phyloP scores from a whole-genome alignment of 108 stramenopile genomes.

The Bacterosira constricta region DNA sequence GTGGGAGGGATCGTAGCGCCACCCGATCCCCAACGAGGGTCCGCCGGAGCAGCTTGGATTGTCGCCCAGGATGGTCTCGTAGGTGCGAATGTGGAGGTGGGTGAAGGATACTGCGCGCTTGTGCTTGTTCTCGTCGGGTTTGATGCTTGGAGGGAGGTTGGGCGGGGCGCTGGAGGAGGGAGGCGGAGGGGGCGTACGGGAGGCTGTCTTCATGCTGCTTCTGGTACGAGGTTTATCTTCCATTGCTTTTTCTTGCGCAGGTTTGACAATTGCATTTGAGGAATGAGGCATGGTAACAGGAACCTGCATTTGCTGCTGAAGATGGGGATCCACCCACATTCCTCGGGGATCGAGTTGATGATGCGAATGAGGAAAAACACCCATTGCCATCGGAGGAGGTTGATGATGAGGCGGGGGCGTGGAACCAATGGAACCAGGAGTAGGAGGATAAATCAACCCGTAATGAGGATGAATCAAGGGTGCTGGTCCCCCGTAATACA shows the following conservation, averaged over 20 bases:
- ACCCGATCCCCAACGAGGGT: constrained; percentile 43
- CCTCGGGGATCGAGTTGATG: background rate
- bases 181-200: background rate
- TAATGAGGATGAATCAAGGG: background rate
- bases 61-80: constrained; percentile 49
- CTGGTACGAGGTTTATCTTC: too few relatives aligned
- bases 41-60: constrained; percentile 48
- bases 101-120: constrained; percentile 29
- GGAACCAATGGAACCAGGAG: background rate
- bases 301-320: too few relatives aligned
- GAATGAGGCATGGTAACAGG: too few relatives aligned
- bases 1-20: constrained; percentile 46
- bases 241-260: too few relatives aligned
- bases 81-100: constrained; percentile 42
- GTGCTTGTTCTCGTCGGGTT: too few relatives aligned
- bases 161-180: background rate
- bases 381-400: background rate
- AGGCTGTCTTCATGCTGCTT: too few relatives aligned
- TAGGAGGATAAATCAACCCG: background rate
- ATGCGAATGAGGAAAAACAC: too few relatives aligned
- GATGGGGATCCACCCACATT: background rate
- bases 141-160: too few relatives aligned
- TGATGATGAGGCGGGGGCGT: background rate
- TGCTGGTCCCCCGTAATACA: too few relatives aligned
- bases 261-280: too few relatives aligned